A percentile compares a stretch with the other conserved stretches of the same genome.
Evolutionary conservation across 768 basidiomycete genomes (phyloP).

Genomic region (Mycena vulgaris): DNA sequence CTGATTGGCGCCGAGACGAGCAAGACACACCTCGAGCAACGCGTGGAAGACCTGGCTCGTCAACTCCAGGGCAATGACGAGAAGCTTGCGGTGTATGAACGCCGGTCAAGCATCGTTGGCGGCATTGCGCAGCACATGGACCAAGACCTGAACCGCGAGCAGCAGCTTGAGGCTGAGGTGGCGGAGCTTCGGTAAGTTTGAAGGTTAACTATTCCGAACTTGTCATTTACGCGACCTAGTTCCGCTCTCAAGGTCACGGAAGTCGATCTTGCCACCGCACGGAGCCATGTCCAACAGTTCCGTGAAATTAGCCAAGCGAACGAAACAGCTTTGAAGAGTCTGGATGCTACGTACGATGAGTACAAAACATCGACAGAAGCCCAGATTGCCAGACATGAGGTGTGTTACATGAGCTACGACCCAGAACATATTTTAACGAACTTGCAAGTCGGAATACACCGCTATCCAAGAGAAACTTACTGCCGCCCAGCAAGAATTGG

Average conservation of each 20-base stretch:
- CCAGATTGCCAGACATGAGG: conserved; percentile 78
- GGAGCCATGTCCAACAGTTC: conserved; percentile 86
- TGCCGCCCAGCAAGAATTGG: conserved; percentile 67
- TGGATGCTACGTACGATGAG: conserved; percentile 84
- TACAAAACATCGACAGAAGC: conserved; percentile 82
- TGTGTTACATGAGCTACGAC: conserved; percentile 49
- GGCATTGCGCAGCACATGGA: conserved; percentile 54
- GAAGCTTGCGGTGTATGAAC: conserved; percentile 90
- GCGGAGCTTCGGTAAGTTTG: conserved; percentile 82
- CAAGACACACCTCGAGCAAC: conserved; percentile 84
- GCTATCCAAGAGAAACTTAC: conserved; percentile 76
- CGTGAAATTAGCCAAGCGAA: conserved; percentile 88
- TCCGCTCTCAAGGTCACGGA: conserved; percentile 84
- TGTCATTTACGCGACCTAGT: conserved; percentile 52
- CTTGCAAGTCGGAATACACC: conserved; percentile 32
- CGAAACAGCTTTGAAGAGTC: conserved; percentile 79
- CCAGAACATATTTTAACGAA: not conserved
- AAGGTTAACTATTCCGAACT: not conserved
- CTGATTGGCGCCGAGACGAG: conserved; percentile 83
- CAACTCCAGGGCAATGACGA: conserved; percentile 85
- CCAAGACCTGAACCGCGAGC: conserved; percentile 73
- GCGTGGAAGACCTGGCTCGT: conserved; percentile 70
- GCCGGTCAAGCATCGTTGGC: conserved; percentile 61
- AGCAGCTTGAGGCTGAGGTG: conserved; percentile 87
- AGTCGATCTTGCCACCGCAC: conserved; percentile 82